Conservation (phyloP, 805 yeast species). For the Yarrowia sp. region DNA sequence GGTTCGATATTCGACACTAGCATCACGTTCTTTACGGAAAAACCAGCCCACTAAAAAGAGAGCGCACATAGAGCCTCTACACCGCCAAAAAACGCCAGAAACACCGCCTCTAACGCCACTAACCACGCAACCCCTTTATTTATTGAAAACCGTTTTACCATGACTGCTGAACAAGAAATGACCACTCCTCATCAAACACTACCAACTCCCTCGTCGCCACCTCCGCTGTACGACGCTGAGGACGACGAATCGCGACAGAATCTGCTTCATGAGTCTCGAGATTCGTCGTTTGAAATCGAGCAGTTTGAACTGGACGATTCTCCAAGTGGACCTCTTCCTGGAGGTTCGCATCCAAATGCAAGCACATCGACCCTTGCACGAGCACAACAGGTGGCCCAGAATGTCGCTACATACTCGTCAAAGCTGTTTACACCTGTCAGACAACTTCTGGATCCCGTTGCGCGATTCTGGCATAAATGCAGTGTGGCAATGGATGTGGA, state of each 20-base stretch:
- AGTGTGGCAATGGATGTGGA: conserved; percentile 23
- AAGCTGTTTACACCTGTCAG: conserved; percentile 16
- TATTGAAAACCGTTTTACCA: neutral
- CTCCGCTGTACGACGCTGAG: conserved; percentile 28
- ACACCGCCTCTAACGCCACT: neutral
- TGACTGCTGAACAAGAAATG: conserved; percentile 4
- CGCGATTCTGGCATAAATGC: conserved; percentile 29
- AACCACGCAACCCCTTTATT: conserved; percentile 1
- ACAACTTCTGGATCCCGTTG: conserved; percentile 28
- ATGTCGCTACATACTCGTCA: conserved; percentile 23
- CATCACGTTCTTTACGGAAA: neutral
- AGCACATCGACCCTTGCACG: conserved; percentile 14
- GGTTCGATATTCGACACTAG: no score
- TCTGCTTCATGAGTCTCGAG: conserved; percentile 18
- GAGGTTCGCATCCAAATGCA: conserved; percentile 25
- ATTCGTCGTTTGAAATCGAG: conserved; percentile 34
- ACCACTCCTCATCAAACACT: neutral
- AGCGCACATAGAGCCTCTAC: no score
- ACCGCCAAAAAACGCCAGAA: neutral
- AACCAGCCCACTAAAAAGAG: neutral
- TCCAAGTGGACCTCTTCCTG: conserved; percentile 31
- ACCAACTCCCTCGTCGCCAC: conserved; percentile 34
- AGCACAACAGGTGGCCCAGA: conserved; percentile 33
- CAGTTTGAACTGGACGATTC: conserved; percentile 37
- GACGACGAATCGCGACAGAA: conserved; percentile 29